Conservation (phyloP, 257 asterid genomes). For the Solanum virginianum region DNA sequence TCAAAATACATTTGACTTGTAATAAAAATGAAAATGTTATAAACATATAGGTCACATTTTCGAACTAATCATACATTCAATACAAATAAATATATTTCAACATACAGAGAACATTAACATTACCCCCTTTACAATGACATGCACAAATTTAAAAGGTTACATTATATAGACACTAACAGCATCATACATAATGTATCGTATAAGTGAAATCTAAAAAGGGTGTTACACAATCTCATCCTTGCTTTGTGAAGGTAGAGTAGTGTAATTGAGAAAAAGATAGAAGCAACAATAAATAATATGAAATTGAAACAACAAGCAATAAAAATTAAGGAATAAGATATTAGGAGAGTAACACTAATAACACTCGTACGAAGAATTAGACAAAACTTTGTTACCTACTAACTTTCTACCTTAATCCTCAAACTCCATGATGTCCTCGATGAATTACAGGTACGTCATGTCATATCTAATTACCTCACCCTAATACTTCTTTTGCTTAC, state of each 20-base stretch:
- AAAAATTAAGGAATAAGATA: not conserved
- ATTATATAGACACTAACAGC: too few relatives aligned
- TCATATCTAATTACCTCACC: not conserved
- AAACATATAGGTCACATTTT: not conserved
- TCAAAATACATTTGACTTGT: not conserved
- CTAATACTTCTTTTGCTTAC: not conserved
- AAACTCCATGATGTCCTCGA: too few relatives aligned
- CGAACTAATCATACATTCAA: not conserved
- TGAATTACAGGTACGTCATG: not conserved
- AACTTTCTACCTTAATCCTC: too few relatives aligned
- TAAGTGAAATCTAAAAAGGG: not conserved
- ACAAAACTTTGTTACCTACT: not conserved
- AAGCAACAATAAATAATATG: not conserved
- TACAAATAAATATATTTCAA: too few relatives aligned
- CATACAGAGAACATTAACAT: too few relatives aligned
- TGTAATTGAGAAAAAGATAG: not conserved
- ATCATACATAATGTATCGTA: not conserved
- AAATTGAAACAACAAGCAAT: not conserved
- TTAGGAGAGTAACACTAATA: not conserved
- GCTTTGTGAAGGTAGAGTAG: not conserved
- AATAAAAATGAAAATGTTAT: not conserved
- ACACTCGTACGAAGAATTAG: not conserved
- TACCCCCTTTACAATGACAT: too few relatives aligned
- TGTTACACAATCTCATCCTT: not conserved
- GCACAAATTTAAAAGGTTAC: too few relatives aligned